Conservation (phyloP, 2,329 filamentous ascomycete species). For the Herpotrichia juniperi region DNA sequence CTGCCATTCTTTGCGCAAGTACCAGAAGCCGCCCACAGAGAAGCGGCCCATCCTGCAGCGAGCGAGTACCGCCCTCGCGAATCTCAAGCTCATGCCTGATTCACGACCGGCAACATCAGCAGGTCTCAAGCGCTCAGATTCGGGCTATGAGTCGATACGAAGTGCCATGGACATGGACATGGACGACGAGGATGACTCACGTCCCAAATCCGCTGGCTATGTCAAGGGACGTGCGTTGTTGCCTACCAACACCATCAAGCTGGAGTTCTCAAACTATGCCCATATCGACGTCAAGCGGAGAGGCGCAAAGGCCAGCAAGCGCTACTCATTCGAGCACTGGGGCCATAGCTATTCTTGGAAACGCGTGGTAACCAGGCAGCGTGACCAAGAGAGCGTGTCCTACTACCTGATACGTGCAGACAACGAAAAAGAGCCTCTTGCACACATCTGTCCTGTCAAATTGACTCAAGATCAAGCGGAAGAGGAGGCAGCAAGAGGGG, state of each 20-base stretch:
- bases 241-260: conserved; percentile 79
- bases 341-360: conserved; percentile 85
- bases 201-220: conserved; percentile 41
- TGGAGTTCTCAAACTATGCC: conserved; percentile 98
- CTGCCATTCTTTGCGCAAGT: conserved; percentile 80
- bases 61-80: conserved; percentile 65
- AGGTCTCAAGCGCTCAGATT: conserved; percentile 62
- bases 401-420: conserved; percentile 80
- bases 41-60: conserved; percentile 60
- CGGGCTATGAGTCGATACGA: conserved; percentile 61
- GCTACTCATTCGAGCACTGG: conserved; percentile 96
- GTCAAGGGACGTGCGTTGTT: conserved; percentile 48
- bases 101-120: conserved; percentile 49
- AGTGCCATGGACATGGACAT: conserved; percentile 6
- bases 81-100: conserved; percentile 62
- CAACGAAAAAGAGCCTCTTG: conserved; percentile 66
- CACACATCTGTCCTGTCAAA: conserved; percentile 83
- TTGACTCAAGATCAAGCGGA: conserved; percentile 72
- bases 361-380: conserved; percentile 71
- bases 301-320: conserved; percentile 70
- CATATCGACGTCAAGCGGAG: conserved; percentile 81
- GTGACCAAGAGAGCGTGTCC: conserved; percentile 67
- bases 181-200: conserved; percentile 30
- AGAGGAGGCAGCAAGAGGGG: conserved; percentile 77
- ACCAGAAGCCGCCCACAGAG: conserved; percentile 60